Evolutionary conservation across 176 grass and related monocot species (phyloP), one percentile per base, ranked within the genome.

Genomic region (Eragrostis curvula): DNA sequence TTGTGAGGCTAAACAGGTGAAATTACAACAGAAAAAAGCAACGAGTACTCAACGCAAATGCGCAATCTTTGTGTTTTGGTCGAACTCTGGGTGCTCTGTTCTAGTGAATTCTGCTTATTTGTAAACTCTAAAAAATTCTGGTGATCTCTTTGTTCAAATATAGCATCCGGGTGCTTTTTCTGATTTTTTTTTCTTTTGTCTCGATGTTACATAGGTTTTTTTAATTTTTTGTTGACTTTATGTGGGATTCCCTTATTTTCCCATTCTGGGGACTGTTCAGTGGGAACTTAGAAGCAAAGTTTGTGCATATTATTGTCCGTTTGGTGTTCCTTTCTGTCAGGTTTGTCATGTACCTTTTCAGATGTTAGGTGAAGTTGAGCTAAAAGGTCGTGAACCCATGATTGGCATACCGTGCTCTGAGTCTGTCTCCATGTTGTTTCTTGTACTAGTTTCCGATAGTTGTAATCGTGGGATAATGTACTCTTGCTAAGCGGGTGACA

Each of bases 1-100:
- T 10, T 92, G 92, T 32, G 88, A 96, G 70, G 87, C 75, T n/a
- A 99, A 96, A 51, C 96, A 96, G 96, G 96, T 98, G 75, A 41
- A 59, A 66, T 55, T 12, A 41, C 3, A 67, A 20, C 58, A 13
- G 29, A 28, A 46, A 9, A 42, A n/a, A n/a, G 47, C 12, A 49
- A n/a, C n/a, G n/a, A n/a, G n/a, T n/a, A n/a, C n/a, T n/a, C n/a
- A n/a, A n/a, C 63, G 75, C 6, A 28, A 61, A 2, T 36, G 4
- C 55, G 50, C 58, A 17, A 67, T 81, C 61, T 41, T 6, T 18
- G 3, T 29, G 47, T 61, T 79, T 44, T 28, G 29, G 25, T 50
- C 48, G 59, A 28, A 9, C 15, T 52, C 52, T 67, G 28, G 78
- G 57, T 68, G 56, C 59, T 40, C 8, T 43, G 27, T 44, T n/a